Evolutionary conservation across 1,284 basidiomycete genomes (phyloP).

Genomic region (Malassezia arunalokei): DNA sequence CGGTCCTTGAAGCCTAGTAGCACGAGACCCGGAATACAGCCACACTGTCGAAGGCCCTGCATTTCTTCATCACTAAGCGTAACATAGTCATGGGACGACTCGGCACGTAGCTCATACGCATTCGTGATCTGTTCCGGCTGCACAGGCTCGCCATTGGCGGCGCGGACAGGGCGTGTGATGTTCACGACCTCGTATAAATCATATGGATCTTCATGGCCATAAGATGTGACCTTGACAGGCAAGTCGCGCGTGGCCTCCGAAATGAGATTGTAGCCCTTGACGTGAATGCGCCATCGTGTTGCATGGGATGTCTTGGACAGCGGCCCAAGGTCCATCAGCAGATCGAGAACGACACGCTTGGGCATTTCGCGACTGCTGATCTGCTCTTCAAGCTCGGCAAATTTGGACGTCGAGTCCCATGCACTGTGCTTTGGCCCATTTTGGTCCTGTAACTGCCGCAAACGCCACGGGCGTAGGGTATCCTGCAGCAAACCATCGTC

Average conservation of each 20-base stretch:
- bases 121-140: background rate
- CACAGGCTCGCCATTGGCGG: conserved; percentile 2
- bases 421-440: conserved; percentile 8
- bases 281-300: conserved; percentile 67
- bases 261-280: conserved; percentile 58
- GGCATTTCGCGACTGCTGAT: conserved; percentile 55
- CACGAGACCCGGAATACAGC: conserved; percentile 56
- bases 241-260: conserved; percentile 23
- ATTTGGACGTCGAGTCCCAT: conserved; percentile 30
- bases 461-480: conserved; percentile 11
- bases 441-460: conserved; percentile 15
- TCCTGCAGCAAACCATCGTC: conserved; percentile 30
- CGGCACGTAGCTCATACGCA: background rate
- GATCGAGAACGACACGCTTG: conserved; percentile 72
- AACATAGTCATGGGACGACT: background rate
- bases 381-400: conserved; percentile 39
- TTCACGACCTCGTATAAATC: conserved; percentile 59
- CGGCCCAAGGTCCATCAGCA: conserved; percentile 63
- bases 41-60: conserved; percentile 55
- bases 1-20: conserved; percentile 73
- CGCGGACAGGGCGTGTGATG: conserved; percentile 71
- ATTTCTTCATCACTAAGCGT: conserved; percentile 68
- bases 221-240: conserved; percentile 33
- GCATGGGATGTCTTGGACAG: conserved; percentile 19
- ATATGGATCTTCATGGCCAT: conserved; percentile 21